These are phyloP conservation scores for Trichomonas vaginalis DNA, from an alignment of 208 protist genomes.

Conservation along the genomic window DNA sequence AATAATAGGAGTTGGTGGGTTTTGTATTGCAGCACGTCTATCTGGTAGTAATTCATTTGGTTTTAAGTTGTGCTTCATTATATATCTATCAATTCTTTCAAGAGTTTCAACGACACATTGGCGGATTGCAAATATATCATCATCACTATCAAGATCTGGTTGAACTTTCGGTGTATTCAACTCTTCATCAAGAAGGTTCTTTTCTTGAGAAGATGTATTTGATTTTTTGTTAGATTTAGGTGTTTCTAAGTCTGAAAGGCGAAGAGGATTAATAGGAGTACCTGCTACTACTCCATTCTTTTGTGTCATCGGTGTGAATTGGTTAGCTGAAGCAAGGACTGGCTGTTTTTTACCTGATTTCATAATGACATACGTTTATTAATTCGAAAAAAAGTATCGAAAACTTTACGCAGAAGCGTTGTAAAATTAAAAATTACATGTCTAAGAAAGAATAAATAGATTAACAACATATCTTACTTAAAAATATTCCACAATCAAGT, in stretches of 20 bases:
- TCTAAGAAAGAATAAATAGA: no score
- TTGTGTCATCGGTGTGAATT: background rate
- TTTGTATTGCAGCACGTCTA: background rate
- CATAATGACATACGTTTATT: background rate
- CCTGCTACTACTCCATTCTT: background rate
- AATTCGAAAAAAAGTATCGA: no score
- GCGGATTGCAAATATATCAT: background rate
- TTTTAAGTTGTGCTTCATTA: background rate
- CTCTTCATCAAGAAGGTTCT: background rate
- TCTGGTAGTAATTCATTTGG: background rate
- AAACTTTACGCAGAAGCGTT: no score
- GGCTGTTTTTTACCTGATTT: background rate
- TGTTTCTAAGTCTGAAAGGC: background rate
- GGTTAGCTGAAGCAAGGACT: background rate
- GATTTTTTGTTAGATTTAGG: background rate
- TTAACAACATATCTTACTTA: no score
- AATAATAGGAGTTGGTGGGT: background rate
- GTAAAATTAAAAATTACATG: no score
- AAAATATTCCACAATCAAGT: no score
- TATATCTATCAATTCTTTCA: background rate
- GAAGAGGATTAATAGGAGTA: background rate
- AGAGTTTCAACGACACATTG: background rate
- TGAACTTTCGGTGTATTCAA: background rate
- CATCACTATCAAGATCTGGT: background rate
- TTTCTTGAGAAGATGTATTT: background rate